A percentile compares a stretch with the other conserved stretches of the same genome.
These are phyloP conservation scores for Primulina eburnea DNA, from an alignment of 257 asterid genomes.

Conservation along the genomic window DNA sequence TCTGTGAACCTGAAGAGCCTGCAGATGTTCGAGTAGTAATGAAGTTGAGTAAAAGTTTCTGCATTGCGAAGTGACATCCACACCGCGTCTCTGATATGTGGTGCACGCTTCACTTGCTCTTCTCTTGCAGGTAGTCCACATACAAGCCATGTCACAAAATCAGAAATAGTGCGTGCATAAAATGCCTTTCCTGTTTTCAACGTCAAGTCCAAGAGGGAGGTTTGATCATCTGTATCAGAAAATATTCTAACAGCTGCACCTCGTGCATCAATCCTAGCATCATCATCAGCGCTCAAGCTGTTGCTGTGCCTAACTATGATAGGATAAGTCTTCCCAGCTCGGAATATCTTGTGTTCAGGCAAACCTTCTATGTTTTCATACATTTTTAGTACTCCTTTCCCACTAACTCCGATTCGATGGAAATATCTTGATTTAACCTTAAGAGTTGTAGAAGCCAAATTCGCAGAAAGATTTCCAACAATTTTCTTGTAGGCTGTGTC, in stretches of 20 bases:
- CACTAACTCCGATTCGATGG: conserved; percentile 72
- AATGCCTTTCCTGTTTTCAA: conserved; percentile 78
- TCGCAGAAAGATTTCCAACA: conserved; percentile 76
- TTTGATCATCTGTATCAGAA: conserved; percentile 29
- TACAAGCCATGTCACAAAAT: conserved; percentile 79
- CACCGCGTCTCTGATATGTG: conserved; percentile 78
- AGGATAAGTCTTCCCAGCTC: conserved; percentile 47
- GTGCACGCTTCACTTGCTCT: conserved; percentile 63
- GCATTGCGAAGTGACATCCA: conserved; percentile 75
- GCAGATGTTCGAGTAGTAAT: conserved; percentile 79
- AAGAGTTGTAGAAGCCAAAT: conserved; percentile 74
- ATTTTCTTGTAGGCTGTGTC: conserved; percentile 66
- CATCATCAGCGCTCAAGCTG: conserved; percentile 82
- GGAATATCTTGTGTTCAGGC: conserved; percentile 61
- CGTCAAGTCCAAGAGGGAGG: conserved; percentile 64
- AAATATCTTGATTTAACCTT: conserved; percentile 69
- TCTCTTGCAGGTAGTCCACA: conserved; percentile 81
- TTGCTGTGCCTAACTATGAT: conserved; percentile 76
- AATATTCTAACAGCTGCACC: conserved; percentile 72
- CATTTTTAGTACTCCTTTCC: conserved; percentile 53
- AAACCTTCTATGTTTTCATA: conserved; percentile 55
- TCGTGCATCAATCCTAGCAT: conserved; percentile 75
- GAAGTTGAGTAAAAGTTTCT: conserved; percentile 52
- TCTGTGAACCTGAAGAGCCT: conserved; percentile 67
- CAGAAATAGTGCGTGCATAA: conserved; percentile 73